Evolutionary conservation across 2,329 filamentous ascomycete genomes (phyloP), one percentile per base, ranked within the genome.

Genomic region (Fusarium goolgardi): DNA sequence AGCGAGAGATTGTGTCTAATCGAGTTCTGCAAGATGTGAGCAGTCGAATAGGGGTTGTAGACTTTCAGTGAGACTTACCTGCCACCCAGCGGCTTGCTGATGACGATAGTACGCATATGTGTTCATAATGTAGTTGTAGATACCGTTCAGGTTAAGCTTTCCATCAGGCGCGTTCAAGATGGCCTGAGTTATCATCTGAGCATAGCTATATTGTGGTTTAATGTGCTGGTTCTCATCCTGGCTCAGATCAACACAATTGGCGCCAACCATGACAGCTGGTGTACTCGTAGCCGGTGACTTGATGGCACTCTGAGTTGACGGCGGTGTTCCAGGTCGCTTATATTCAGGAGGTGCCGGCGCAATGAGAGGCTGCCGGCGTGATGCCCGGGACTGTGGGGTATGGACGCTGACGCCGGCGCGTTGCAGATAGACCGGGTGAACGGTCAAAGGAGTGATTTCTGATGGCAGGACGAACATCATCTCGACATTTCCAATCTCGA

Each of bases 401-500:
- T 77, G 71, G n/a, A 67, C 53, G 47, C 79, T 77, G 32, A 89
- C 81, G 27, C 88, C 85, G 32, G 91, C 90, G 45, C 91, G 88
- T 71, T 91, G 86, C 18, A 92, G 85, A 75, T 91, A 94, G 73
- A 81, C 86, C 23, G 85, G 85, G 74, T 91, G 87, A 63, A 96
- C 89, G 46, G 86, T 84, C 27, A 94, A 84, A 25, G 88, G 86
- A 57, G 82, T 83, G 45, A 88, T 84, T 69, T 92, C 90, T 25
- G 88, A 88, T 1, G 96, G 95, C n/a, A 97, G 87, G 47, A 97
- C 93, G 79, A 99, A 99, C 84, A 98, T 95, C 96, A 99, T 99
- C 81, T 99, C 95, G 1, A 96, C 92, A 54, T 92, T 92, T 72
- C 91, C 91, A 75, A 98, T 92, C 75, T 97, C 94, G 59, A 99